Evolutionary conservation across 2,329 filamentous ascomycete genomes (phyloP).

Genomic region (Chrysoporthe puriensis): DNA sequence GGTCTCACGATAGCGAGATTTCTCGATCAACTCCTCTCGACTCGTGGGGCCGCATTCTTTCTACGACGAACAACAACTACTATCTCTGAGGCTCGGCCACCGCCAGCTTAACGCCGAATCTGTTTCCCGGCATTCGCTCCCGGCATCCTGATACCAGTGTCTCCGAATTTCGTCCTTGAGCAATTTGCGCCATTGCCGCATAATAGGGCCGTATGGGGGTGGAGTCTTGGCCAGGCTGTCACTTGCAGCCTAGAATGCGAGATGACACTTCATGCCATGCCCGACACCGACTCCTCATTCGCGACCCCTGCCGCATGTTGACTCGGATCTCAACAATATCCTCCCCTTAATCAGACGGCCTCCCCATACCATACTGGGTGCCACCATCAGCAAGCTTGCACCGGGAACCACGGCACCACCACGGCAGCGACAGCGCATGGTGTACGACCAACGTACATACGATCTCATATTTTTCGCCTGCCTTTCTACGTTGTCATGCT

Average conservation of each 20-base stretch:
- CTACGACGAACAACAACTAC: not conserved
- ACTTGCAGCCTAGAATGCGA: too few species aligned
- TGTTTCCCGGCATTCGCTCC: too few species aligned
- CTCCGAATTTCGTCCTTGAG: too few species aligned
- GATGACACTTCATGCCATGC: too few species aligned
- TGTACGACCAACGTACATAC: not conserved
- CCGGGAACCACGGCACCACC: not conserved
- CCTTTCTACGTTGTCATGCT: not conserved
- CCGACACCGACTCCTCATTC: not conserved
- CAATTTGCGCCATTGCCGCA: too few species aligned
- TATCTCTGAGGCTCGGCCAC: not conserved
- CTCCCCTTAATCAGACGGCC: not conserved
- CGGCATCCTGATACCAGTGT: too few species aligned
- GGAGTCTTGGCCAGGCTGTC: too few species aligned
- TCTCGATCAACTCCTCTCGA: not conserved
- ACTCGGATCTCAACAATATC: too few species aligned
- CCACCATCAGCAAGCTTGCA: not conserved
- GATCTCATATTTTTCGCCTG: not conserved
- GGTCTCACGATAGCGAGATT: not conserved
- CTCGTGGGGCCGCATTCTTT: not conserved
- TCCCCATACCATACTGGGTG: not conserved
- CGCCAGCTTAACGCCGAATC: too few species aligned
- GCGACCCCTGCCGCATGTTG: not conserved
- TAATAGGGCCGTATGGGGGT: too few species aligned
- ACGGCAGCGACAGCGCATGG: not conserved